Percentiles rank a stretch among this genome's conserved stretches.
These are phyloP conservation scores for Gastroboletus turbinatus DNA, from an alignment of 1,284 basidiomycete species.

Conservation along the genomic window DNA sequence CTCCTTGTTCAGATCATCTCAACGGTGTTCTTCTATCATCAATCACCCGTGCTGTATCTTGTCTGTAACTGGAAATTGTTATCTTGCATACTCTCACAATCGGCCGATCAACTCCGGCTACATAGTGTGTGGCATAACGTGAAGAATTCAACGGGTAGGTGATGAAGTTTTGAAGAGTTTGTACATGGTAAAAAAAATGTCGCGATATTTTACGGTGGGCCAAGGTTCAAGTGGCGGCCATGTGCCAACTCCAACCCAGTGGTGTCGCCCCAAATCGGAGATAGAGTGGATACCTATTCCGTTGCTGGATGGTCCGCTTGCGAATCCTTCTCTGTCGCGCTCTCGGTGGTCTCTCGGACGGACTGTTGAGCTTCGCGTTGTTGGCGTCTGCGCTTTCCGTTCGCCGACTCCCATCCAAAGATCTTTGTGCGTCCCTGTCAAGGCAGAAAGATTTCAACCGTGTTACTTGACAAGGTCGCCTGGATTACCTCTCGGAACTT, in stretches of 20 bases:
- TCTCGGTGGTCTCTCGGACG: not conserved
- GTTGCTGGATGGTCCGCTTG: not conserved
- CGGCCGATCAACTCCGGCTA: not conserved
- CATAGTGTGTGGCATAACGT: not conserved
- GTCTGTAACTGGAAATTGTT: not conserved
- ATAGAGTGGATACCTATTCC: not conserved
- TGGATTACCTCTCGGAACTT: conserved; percentile 60
- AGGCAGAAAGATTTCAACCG: not conserved
- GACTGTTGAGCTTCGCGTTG: conserved; percentile 20
- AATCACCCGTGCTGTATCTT: not conserved
- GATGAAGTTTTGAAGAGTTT: not conserved
- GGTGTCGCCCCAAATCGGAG: not conserved
- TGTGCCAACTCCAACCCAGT: too few species aligned
- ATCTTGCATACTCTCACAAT: not conserved
- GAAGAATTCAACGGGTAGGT: not conserved
- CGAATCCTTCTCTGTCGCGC: conserved; percentile 6
- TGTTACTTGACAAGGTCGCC: too few species aligned
- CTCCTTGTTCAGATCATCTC: not conserved
- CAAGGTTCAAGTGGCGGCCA: not conserved
- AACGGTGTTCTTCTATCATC: not conserved
- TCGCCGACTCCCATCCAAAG: conserved; percentile 44
- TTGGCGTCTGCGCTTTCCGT: conserved; percentile 34
- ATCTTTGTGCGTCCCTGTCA: conserved; percentile 44
- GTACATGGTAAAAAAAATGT: not conserved
- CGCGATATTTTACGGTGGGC: not conserved